Base-by-base conservation (phyloP, 495 filamentous ascomycete genomes). In the Neurospora sp. region DNA sequence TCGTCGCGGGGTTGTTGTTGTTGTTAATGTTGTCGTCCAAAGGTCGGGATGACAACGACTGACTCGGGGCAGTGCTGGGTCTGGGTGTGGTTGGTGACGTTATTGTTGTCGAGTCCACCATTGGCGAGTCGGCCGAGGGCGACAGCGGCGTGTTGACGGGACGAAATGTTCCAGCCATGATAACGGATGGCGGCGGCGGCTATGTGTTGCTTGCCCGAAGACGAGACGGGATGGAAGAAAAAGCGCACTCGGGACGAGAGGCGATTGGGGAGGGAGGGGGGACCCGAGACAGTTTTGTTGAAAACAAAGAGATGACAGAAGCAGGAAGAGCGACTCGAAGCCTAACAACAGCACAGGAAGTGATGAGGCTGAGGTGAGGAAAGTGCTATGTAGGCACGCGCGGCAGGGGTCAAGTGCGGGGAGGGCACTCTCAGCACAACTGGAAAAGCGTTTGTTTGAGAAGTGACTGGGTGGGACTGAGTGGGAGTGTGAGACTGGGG, bases 91-190 rank as follows among this genome's bases (percentile, higher is more conserved):
- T 74, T 89, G 92, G 75, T 85, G 91, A 76, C 83, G 88, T 77
- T 85, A 88, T 78, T 86, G 90, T 75, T 31, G 87, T 76, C 87
- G 89, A 76, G 35, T 83, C 80, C 39, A 83, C 85, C 18, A 76
- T 80, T 59, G 78, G 77, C 46, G 77, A 70, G 44, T 83, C 82
- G 42, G 87, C 85, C 73, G 88, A 66, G 54, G 54, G 84, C 70
- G 85, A 81, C 37, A 93, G 86, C 73, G 88, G 89, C 71, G 89
- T 91, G 83, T 94, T 94, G 80, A 95, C 92, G 74, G 93, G 89
- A 75, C 90, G 89, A 80, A 95, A 94, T 71, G 90, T 79, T 62
- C 84, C 80, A 72, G 85, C 83, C 85, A 86, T 86, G 66, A 71
- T 78, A 72, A 23, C n/a, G 48, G 62, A 23, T 69, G 44, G 66